These are phyloP conservation scores for Fusarium albidum DNA, from an alignment of 2,329 filamentous ascomycete genomes.

Conservation along the genomic window DNA sequence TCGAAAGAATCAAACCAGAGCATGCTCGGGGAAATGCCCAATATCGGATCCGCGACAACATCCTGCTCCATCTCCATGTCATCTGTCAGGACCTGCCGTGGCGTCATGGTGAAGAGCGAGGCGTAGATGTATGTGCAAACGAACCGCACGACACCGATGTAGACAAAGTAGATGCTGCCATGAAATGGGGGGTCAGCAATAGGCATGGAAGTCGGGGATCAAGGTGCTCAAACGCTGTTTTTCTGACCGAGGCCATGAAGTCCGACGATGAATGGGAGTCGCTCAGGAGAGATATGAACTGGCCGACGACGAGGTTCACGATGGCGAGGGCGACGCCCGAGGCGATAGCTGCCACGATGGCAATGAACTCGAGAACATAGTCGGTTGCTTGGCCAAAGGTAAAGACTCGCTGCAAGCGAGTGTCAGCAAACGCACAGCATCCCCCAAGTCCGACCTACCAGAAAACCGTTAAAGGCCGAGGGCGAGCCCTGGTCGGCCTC, in stretches of 20 bases:
- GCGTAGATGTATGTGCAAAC: conserved; percentile 54
- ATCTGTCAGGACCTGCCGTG: no score
- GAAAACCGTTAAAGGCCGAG: no score
- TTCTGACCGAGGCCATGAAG: background rate
- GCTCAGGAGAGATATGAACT: conserved; percentile 39
- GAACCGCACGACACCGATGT: conserved; percentile 63
- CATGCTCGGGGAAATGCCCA: conserved; percentile 37
- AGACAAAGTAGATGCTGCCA: conserved; percentile 65
- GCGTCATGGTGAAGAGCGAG: conserved; percentile 51
- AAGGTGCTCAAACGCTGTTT: no score
- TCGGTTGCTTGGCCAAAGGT: no score
- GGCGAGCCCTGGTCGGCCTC: no score
- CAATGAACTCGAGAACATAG: no score
- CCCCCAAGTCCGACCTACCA: no score
- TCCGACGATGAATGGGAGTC: conserved; percentile 17
- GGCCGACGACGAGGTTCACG: conserved; percentile 41
- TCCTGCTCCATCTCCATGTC: conserved; percentile 7
- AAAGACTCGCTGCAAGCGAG: no score
- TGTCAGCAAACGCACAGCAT: no score
- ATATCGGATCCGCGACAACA: conserved; percentile 30
- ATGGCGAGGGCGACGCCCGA: conserved; percentile 41
- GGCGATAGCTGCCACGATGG: conserved; percentile 34
- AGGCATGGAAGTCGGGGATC: no score
- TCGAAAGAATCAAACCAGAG: conserved; percentile 40
- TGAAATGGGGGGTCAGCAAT: no score